Percentiles rank a stretch among this genome's conserved stretches.
Conservation (phyloP, 2,329 filamentous ascomycete genomes). For the Xylaria sp. region DNA sequence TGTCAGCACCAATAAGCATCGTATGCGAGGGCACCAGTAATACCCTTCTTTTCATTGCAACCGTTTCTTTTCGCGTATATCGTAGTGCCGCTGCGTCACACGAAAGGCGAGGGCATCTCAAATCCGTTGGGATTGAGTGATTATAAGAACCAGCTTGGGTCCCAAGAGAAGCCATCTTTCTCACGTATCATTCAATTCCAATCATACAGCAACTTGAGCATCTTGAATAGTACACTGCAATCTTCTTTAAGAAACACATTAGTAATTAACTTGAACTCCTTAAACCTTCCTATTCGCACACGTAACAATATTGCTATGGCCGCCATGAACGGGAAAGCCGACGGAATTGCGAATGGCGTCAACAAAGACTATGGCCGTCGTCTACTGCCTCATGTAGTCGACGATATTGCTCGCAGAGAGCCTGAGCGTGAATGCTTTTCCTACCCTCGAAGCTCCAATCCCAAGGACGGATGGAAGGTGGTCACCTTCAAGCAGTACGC, state of each 20-base stretch:
- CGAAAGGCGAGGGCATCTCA: not conserved
- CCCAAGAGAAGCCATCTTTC: not conserved
- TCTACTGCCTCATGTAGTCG: slow-evolving; percentile 54
- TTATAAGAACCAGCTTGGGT: slow-evolving; percentile 22
- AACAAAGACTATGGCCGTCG: slow-evolving; percentile 42
- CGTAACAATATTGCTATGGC: slow-evolving; percentile 2
- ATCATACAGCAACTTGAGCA: not conserved
- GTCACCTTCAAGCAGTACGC: slow-evolving; percentile 54
- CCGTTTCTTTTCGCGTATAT: not conserved
- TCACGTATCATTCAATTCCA: not conserved
- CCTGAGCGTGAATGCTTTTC: slow-evolving; percentile 53
- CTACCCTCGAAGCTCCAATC: slow-evolving; percentile 51
- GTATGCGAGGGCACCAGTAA: not conserved
- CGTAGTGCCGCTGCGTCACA: not conserved
- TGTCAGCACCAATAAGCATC: slow-evolving; percentile 5
- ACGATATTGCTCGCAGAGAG: slow-evolving; percentile 51
- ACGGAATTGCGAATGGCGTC: not conserved
- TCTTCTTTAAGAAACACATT: not conserved
- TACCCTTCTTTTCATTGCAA: not conserved
- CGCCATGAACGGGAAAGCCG: slow-evolving; percentile 10
- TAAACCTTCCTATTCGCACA: not conserved
- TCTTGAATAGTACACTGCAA: not conserved
- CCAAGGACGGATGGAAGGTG: slow-evolving; percentile 55
- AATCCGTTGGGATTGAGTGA: not conserved
- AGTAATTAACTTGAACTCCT: not conserved